These are phyloP conservation scores for Yamagishiella unicocca DNA, from an alignment of 139 green algal genomes.

Conservation along the genomic window DNA sequence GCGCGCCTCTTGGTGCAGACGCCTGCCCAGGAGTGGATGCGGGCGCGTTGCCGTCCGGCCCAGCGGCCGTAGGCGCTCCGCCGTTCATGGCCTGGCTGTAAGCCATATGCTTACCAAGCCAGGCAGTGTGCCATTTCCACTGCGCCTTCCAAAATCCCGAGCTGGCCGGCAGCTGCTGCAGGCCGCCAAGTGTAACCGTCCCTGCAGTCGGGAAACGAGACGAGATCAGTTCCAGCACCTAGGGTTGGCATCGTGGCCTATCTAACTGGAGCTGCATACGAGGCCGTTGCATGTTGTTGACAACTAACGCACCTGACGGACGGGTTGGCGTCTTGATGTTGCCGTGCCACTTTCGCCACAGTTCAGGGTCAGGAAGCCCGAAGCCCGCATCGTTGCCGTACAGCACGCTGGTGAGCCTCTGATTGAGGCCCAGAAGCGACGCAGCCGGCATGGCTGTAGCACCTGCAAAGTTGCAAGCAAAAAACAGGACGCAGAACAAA, in stretches of 20 bases:
- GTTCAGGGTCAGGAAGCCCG: conserved; percentile 3
- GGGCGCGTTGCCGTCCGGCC: too few species aligned
- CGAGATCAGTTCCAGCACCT: too few species aligned
- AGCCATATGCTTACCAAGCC: neutral
- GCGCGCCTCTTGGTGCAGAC: too few species aligned
- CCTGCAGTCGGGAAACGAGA: too few species aligned
- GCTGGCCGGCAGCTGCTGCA: neutral
- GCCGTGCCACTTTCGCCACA: conserved; percentile 50
- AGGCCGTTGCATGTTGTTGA: too few species aligned
- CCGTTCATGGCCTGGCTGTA: neutral
- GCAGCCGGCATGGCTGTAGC: too few species aligned
- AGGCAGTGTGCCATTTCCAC: neutral
- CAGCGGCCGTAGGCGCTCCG: too few species aligned
- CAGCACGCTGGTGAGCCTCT: neutral
- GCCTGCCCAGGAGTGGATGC: too few species aligned
- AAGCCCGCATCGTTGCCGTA: neutral
- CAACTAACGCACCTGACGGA: conserved; percentile 25
- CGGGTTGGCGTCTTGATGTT: conserved; percentile 37
- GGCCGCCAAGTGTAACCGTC: neutral
- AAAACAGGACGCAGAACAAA: too few species aligned
- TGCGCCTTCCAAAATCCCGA: neutral
- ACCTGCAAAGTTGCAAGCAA: too few species aligned
- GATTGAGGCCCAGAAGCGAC: neutral
- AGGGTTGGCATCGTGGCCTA: too few species aligned
- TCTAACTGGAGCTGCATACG: too few species aligned